Evolutionary conservation across 2,329 filamentous ascomycete genomes (phyloP).

Genomic region (Clonostachys solani): DNA sequence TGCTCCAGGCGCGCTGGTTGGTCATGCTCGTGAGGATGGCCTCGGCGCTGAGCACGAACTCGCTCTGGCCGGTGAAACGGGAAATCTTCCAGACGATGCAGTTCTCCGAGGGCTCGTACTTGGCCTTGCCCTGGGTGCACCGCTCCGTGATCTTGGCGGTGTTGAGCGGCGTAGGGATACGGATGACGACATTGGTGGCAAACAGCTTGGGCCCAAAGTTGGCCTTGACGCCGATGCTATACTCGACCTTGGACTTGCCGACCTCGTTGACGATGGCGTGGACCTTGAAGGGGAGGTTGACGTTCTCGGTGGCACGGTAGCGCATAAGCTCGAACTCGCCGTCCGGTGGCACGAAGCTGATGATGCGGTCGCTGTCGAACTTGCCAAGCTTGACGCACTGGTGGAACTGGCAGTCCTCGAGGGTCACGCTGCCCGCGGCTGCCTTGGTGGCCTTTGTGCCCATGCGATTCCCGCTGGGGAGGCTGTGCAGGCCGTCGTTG

Average conservation of each 20-base stretch:
- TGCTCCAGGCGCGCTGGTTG: conserved; percentile 94
- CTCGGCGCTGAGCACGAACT: conserved; percentile 92
- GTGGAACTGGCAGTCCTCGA: conserved; percentile 98
- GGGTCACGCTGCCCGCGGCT: conserved; percentile 87
- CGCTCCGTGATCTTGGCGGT: conserved; percentile 91
- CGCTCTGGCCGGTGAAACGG: conserved; percentile 95
- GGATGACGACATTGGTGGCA: conserved; percentile 91
- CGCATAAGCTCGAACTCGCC: conserved; percentile 99
- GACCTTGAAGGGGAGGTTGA: conserved; percentile 97
- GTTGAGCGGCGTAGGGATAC: conserved; percentile 93
- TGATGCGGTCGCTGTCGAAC: conserved; percentile 94
- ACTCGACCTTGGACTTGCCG: conserved; percentile 95
- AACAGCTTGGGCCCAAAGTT: conserved; percentile 97
- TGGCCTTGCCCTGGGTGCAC: conserved; percentile 93
- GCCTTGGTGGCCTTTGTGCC: conserved; percentile 90
- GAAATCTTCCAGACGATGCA: conserved; percentile 99
- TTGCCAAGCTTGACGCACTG: conserved; percentile 97
- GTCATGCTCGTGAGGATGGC: conserved; percentile 95
- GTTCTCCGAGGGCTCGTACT: conserved; percentile 97
- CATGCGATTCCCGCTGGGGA: conserved; percentile 71
- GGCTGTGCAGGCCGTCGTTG: conserved; percentile 59
- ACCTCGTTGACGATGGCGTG: conserved; percentile 98
- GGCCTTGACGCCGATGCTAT: conserved; percentile 94
- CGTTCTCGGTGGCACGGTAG: conserved; percentile 96
- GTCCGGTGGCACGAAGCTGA: conserved; percentile 94